Evolutionary conservation across 805 yeast species (phyloP), one percentile per base, ranked within the genome.

Genomic region (Lipomyces oligophaga): DNA sequence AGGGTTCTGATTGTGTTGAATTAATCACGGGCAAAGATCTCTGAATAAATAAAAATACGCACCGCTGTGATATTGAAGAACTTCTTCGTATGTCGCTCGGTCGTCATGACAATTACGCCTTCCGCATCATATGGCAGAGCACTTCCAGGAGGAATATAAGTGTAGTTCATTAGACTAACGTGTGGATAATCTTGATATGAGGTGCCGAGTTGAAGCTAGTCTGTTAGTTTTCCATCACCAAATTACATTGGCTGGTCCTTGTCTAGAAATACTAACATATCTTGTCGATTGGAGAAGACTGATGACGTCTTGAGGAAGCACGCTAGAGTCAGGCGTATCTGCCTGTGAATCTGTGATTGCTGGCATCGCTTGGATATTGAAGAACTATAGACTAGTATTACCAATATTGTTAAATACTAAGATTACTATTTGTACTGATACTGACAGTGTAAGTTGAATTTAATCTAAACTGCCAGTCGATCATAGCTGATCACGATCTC

Each of bases 131-230:
- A 66, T 45, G 69, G 71, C 21, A 31, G 34, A 18, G 60, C 58
- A 16, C 63, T 58, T 31, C 64, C 60, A 13, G 63, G 46, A 34
- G 63, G 61, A 2, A 82, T 66, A 62, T 80, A 85, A 3, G 89
- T 80, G 66, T 85, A 90, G 67, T 86, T 90, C 97, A 90, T 90
- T 54, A 90, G 72, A 16, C 93, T 78, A 2, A 88, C 95, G 51
- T 89, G 93, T 4, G 97, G 97, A 36, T 78, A 65, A 58, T 82
- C 73, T 35, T 85, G 75, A 41, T 72, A 69, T 49, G 87, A 77
- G 1, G 97, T 90, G 2, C 90, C 97, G 38, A 89, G 71, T 64
- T 89, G 97, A 32, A 89, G 78, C 63, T 72, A 63, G 60, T 15
- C 22, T 21, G 26, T 27, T 19, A 28, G 40, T 33, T 10, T 26